A percentile compares a stretch with the other conserved stretches of the same genome.
Evolutionary conservation across 2,329 filamentous ascomycete genomes (phyloP).

Genomic region (Fusarium miscanthi): DNA sequence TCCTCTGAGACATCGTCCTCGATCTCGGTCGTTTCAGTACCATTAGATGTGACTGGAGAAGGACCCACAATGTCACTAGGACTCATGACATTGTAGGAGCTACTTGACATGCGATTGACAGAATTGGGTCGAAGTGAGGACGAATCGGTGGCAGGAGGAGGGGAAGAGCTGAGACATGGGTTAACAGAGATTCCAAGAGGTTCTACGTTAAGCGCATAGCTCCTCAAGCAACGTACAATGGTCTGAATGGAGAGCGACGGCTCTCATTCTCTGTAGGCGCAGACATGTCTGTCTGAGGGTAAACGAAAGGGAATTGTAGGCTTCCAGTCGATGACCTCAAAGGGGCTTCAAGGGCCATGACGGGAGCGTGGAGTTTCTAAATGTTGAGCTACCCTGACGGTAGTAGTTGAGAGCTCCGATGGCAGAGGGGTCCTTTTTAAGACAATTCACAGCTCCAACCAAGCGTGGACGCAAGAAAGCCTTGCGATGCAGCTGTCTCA

Average conservation of each 20-base stretch:
- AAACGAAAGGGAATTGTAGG: constrained; percentile 53
- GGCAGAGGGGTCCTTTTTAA: constrained; percentile 13
- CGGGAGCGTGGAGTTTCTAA: constrained; percentile 22
- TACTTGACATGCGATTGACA: constrained; percentile 60
- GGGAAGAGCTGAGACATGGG: constrained; percentile 48
- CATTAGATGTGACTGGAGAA: constrained; percentile 86
- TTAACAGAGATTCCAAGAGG: constrained; percentile 15
- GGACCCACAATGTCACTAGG: constrained; percentile 80
- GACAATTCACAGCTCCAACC: constrained; percentile 22
- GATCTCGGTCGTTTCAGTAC: constrained; percentile 85
- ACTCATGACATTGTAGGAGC: constrained; percentile 66
- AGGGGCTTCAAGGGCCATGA: constrained; percentile 61
- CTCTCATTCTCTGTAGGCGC: constrained; percentile 64
- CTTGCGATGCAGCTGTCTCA: constrained; percentile 33
- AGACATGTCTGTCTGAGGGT: constrained; percentile 65
- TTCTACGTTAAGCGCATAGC: neutral
- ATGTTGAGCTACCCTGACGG: constrained; percentile 24
- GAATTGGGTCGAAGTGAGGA: constrained; percentile 64
- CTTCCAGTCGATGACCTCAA: constrained; percentile 70
- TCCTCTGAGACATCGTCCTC: constrained; percentile 80
- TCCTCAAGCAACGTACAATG: constrained; percentile 58
- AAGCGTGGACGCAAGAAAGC: constrained; percentile 40
- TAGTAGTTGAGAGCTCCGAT: constrained; percentile 22
- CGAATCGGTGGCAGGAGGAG: constrained; percentile 54
- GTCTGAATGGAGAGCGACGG: constrained; percentile 60